Conservation (phyloP, 169 alveolate species). For the Cryptosporidium meleagridis region DNA sequence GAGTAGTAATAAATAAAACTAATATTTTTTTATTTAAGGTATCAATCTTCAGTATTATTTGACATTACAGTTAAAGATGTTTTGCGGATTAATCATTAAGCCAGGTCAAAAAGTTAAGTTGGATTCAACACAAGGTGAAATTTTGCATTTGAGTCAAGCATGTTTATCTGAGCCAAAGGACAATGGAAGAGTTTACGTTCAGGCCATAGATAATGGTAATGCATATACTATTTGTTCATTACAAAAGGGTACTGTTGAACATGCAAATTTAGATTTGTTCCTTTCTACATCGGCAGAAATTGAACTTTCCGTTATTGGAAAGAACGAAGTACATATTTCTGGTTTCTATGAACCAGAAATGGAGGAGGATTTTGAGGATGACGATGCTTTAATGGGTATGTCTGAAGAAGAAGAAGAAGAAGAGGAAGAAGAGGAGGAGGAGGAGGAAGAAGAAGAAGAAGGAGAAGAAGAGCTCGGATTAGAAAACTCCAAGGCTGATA, state of each 20-base stretch:
- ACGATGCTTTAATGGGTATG: slow-evolving; percentile 78
- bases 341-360: slow-evolving; percentile 90
- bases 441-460: slow-evolving; percentile 79
- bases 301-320: slow-evolving; percentile 85
- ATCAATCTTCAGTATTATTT: not conserved
- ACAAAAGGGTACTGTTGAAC: slow-evolving; percentile 89
- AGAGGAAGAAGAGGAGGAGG: slow-evolving; percentile 81
- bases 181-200: slow-evolving; percentile 86
- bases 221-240: slow-evolving; percentile 86
- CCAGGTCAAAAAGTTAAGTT: slow-evolving; percentile 78
- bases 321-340: slow-evolving; percentile 89
- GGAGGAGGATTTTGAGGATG: slow-evolving; percentile 77
- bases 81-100: slow-evolving; percentile 78
- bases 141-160: slow-evolving; percentile 87
- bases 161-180: slow-evolving; percentile 89
- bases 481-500: not conserved
- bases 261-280: slow-evolving; percentile 87
- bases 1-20: not conserved
- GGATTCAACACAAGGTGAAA: slow-evolving; percentile 80
- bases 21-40: not conserved
- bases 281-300: slow-evolving; percentile 85
- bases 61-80: slow-evolving; percentile 7
- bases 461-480: slow-evolving; percentile 75
- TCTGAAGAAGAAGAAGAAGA: slow-evolving; percentile 80
- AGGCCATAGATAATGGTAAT: slow-evolving; percentile 85